These are phyloP conservation scores for Penicillium lagena DNA, from an alignment of 495 filamentous ascomycete species.

Conservation along the genomic window DNA sequence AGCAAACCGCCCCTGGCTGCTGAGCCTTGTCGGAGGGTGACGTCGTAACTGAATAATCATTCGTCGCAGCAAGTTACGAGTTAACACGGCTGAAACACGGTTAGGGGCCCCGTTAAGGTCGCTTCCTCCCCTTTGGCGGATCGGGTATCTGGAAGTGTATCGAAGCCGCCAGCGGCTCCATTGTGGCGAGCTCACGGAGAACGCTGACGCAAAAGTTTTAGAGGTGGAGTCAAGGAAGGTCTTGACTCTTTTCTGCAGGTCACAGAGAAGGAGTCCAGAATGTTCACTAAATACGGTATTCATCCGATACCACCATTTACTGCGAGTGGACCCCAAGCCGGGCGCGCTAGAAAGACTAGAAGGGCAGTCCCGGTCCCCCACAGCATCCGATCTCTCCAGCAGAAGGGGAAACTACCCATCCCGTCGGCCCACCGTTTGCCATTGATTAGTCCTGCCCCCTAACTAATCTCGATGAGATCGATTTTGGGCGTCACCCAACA, in stretches of 20 bases:
- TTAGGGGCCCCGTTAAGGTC: neutral
- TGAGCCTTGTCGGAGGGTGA: too few relatives aligned
- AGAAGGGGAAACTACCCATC: too few relatives aligned
- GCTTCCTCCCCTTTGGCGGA: too few relatives aligned
- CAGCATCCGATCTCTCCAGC: too few relatives aligned
- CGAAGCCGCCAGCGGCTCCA: constrained; percentile 8
- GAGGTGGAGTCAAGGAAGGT: constrained; percentile 8
- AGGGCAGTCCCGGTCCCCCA: constrained; percentile 12
- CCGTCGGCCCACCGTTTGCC: too few relatives aligned
- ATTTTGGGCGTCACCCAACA: too few relatives aligned
- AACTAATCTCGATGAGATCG: too few relatives aligned
- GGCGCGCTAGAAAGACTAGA: constrained; percentile 32
- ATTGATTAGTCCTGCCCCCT: too few relatives aligned
- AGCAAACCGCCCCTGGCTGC: too few relatives aligned
- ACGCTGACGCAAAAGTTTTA: constrained; percentile 9
- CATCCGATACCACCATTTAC: neutral
- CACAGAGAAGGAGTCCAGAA: constrained; percentile 14
- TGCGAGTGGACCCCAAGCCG: constrained; percentile 8
- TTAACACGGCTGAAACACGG: neutral
- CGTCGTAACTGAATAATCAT: too few relatives aligned
- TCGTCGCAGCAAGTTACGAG: neutral
- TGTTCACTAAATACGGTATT: neutral
- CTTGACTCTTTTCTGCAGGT: constrained; percentile 7
- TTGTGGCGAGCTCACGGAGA: constrained; percentile 6
- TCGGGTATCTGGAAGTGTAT: neutral